A percentile compares a stretch with the other conserved stretches of the same genome.
These are phyloP conservation scores for Glebionis coronaria DNA, from an alignment of 129 eudicot genomes.

Conservation along the genomic window DNA sequence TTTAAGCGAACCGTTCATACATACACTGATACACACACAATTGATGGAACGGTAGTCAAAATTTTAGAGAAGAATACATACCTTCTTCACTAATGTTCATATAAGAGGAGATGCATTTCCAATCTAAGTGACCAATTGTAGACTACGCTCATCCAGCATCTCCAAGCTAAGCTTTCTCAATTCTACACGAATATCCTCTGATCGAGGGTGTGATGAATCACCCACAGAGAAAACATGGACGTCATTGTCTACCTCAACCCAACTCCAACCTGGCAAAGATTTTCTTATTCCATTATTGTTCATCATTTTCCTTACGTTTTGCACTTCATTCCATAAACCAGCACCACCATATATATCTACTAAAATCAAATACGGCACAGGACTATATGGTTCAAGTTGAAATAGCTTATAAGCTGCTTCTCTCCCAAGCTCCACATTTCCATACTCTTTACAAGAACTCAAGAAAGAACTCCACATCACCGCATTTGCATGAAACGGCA, in stretches of 20 bases:
- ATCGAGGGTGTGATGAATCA: conserved; percentile 20
- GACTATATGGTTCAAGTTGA: conserved; percentile 36
- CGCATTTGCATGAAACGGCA: conserved; percentile 40
- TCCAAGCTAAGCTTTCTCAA: conserved; percentile 25
- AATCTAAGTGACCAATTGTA: background rate
- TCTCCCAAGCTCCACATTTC: conserved; percentile 41
- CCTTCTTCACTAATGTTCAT: background rate
- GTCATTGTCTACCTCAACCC: conserved; percentile 37
- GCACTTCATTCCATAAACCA: conserved; percentile 46
- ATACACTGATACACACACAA: background rate
- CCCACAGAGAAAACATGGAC: conserved; percentile 26
- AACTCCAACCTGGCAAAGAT: conserved; percentile 40
- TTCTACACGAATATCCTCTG: conserved; percentile 24
- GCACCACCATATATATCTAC: conserved; percentile 37
- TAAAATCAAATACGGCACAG: conserved; percentile 41
- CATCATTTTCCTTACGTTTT: conserved; percentile 36
- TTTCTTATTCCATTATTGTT: conserved; percentile 31
- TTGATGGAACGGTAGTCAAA: background rate
- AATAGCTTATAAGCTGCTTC: conserved; percentile 42
- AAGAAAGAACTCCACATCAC: conserved; percentile 51
- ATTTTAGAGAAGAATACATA: background rate
- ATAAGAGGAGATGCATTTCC: background rate
- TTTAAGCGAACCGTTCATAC: background rate
- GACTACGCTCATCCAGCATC: conserved; percentile 16
- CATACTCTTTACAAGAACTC: conserved; percentile 48